These are phyloP conservation scores for Penicillium vulpinum DNA, from an alignment of 2,329 filamentous ascomycete species.

Conservation along the genomic window DNA sequence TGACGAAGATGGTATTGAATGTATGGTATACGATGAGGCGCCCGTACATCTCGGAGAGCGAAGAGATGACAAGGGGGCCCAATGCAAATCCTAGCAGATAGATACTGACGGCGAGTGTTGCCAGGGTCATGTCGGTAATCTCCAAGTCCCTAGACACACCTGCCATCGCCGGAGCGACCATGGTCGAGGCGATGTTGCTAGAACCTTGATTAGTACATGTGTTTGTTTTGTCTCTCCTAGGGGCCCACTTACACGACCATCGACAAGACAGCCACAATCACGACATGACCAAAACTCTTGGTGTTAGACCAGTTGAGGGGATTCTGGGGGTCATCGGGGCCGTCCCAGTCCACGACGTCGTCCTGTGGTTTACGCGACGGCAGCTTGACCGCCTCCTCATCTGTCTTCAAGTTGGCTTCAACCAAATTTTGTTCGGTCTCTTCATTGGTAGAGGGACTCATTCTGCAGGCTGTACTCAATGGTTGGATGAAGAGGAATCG, in stretches of 20 bases:
- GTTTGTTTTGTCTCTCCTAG: background rate
- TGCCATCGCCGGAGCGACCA: conserved; percentile 58
- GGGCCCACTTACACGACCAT: background rate
- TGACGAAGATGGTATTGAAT: conserved; percentile 53
- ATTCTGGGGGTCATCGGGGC: conserved; percentile 26
- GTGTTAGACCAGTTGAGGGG: conserved; percentile 32
- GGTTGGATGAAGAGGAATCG: background rate
- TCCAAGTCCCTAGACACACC: conserved; percentile 55
- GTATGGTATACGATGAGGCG: conserved; percentile 54
- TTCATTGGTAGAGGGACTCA: background rate
- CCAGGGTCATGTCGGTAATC: conserved; percentile 47
- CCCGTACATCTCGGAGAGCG: conserved; percentile 29
- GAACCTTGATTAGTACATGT: background rate
- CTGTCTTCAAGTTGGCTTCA: background rate
- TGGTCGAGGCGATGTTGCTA: conserved; percentile 56
- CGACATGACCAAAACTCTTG: conserved; percentile 27
- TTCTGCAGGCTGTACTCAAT: background rate
- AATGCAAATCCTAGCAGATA: conserved; percentile 62
- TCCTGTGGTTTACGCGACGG: background rate
- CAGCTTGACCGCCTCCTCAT: background rate
- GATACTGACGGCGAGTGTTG: conserved; percentile 58
- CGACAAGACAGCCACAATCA: conserved; percentile 6
- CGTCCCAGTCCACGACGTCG: conserved; percentile 36
- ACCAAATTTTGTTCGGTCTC: background rate
- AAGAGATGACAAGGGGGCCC: conserved; percentile 6